Conservation (phyloP, 139 green algal genomes). For the Tetratostichococcus sp. region DNA sequence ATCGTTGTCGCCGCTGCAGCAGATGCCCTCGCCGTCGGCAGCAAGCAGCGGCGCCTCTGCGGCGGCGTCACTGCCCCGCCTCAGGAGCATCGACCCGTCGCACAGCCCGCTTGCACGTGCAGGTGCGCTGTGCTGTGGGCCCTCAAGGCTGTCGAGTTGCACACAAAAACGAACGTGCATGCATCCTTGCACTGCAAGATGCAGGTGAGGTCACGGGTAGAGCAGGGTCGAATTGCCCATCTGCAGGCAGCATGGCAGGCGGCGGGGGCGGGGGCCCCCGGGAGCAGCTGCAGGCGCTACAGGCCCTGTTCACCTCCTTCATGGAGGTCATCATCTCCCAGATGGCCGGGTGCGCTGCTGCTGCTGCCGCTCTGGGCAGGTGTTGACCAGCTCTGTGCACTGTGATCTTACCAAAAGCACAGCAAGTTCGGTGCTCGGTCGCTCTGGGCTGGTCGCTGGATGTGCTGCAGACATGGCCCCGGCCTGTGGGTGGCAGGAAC, state of each 20-base stretch:
- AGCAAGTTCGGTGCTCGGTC: too few relatives aligned
- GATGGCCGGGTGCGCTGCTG: slow-evolving; percentile 32
- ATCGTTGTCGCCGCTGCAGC: neutral
- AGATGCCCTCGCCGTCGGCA: neutral
- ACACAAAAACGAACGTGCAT: neutral
- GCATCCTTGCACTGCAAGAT: neutral
- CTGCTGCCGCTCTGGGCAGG: too few relatives aligned
- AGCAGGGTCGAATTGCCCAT: too few relatives aligned
- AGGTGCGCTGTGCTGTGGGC: neutral
- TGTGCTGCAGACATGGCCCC: too few relatives aligned
- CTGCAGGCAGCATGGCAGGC: neutral
- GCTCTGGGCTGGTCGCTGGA: too few relatives aligned
- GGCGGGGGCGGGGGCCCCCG: neutral
- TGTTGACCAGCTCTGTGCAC: too few relatives aligned
- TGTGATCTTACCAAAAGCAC: too few relatives aligned
- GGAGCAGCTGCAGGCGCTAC: slow-evolving; percentile 21
- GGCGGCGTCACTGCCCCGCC: too few relatives aligned
- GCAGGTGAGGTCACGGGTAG: too few relatives aligned
- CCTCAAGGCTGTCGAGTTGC: neutral
- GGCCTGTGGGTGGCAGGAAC: too few relatives aligned
- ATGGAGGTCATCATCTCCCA: slow-evolving; percentile 47
- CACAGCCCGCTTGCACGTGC: neutral
- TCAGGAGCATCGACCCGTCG: too few relatives aligned
- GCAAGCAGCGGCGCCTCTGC: neutral
- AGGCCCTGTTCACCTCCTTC: slow-evolving; percentile 30